Percentiles rank a stretch among this genome's conserved stretches.
Conservation (phyloP, 352 stramenopile species). For the Blastocystis sp. region DNA sequence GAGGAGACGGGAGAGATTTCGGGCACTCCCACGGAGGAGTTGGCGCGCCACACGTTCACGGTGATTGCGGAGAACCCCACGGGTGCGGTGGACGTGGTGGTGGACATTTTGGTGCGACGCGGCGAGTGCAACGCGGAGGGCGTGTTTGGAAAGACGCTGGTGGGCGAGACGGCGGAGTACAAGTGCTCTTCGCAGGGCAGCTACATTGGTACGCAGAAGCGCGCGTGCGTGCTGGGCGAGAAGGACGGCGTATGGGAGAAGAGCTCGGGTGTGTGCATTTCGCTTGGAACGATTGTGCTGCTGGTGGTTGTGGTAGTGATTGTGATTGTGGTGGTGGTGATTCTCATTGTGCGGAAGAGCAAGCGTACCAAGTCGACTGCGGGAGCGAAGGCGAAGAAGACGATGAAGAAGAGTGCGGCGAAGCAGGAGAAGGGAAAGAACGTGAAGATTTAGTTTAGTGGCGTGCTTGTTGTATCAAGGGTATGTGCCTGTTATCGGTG, state of each 20-base stretch:
- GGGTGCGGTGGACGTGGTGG: not conserved
- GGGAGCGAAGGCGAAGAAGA: not conserved
- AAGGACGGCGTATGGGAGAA: slow-evolving; percentile 43
- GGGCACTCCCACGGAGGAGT: not conserved
- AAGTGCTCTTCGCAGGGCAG: slow-evolving; percentile 19
- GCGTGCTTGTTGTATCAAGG: too few species aligned
- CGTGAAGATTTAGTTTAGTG: too few species aligned
- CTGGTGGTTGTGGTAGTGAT: not conserved
- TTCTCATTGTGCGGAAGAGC: not conserved
- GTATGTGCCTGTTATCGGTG: too few species aligned
- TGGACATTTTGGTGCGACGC: not conserved
- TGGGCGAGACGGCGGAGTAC: not conserved
- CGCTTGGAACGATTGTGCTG: not conserved
- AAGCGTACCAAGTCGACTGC: not conserved
- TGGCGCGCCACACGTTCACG: not conserved
- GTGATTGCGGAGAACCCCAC: not conserved
- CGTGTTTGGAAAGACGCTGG: not conserved
- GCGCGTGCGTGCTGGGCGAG: not conserved
- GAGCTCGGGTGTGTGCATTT: not conserved
- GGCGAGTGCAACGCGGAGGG: not conserved
- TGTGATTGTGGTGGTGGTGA: not conserved
- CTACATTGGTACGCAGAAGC: slow-evolving; percentile 35
- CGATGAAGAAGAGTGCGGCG: too few species aligned
- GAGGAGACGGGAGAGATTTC: not conserved
- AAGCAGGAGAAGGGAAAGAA: too few species aligned